Conservation (phyloP, 176 grass and related monocot species). For the Bolboschoenus planiculmis region DNA sequence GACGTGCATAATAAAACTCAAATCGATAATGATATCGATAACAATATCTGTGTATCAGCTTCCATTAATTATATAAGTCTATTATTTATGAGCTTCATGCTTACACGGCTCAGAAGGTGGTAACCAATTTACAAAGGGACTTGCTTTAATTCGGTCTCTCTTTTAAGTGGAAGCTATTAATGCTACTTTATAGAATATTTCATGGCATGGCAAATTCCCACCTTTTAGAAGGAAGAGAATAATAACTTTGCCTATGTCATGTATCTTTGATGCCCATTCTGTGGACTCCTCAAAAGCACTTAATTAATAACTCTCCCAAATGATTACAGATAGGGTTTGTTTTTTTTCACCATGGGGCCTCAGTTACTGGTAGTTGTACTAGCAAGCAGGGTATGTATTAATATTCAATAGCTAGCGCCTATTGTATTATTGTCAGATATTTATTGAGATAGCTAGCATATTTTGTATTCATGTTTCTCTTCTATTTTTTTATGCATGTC, state of each 20-base stretch:
- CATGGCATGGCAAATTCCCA: not conserved
- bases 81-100: conserved; percentile 13
- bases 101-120: conserved; percentile 24
- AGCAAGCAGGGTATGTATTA: not conserved
- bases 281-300: conserved; percentile 19
- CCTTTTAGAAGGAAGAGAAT: conserved; percentile 22
- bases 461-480: not conserved
- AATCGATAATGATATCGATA: too few species aligned
- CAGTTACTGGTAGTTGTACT: not conserved
- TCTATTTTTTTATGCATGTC: not conserved
- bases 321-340: not conserved
- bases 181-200: conserved; percentile 27
- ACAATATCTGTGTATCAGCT: too few species aligned
- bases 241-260: conserved; percentile 36
- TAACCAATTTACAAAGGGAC: not conserved
- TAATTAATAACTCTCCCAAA: not conserved
- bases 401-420: not conserved
- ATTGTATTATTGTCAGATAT: not conserved
- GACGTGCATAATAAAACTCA: too few species aligned
- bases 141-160: not conserved
- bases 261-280: conserved; percentile 10
- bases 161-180: conserved; percentile 23
- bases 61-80: too few species aligned
- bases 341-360: not conserved
- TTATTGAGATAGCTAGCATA: not conserved